Evolutionary conservation across 768 basidiomycete species (phyloP).

Genomic region (Pulveroboletus sp.): DNA sequence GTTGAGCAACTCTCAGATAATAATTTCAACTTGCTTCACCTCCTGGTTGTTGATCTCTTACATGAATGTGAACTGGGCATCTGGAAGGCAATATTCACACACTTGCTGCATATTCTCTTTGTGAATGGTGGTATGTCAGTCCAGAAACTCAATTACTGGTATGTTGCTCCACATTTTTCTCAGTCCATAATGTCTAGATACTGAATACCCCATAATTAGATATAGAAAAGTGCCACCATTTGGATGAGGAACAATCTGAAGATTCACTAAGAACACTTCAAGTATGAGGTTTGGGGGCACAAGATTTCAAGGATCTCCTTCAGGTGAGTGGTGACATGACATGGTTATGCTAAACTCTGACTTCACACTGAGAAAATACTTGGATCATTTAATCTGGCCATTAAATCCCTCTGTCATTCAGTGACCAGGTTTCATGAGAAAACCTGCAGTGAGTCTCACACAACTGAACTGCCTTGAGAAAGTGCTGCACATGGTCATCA

Average conservation of each 20-base stretch:
- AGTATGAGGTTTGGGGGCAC: no score
- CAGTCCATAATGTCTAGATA: no score
- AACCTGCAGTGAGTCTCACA: background rate
- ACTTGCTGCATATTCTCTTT: background rate
- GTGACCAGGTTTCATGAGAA: background rate
- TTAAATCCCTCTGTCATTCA: background rate
- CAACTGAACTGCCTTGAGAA: background rate
- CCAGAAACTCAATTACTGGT: background rate
- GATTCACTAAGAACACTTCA: no score
- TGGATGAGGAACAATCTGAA: no score
- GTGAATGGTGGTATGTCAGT: background rate
- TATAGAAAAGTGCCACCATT: no score
- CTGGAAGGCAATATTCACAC: background rate
- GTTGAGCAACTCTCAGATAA: background rate
- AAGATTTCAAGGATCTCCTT: no score
- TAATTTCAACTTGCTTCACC: background rate
- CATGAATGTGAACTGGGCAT: slow-evolving; percentile 1
- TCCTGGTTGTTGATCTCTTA: background rate
- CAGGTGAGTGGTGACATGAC: no score
- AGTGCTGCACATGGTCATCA: background rate
- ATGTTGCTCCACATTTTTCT: no score
- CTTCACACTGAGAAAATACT: background rate
- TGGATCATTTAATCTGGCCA: background rate
- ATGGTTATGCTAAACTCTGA: background rate
- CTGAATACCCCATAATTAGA: no score